Conservation (phyloP, 148 eudicot species). For the Selenicereus undatus region DNA sequence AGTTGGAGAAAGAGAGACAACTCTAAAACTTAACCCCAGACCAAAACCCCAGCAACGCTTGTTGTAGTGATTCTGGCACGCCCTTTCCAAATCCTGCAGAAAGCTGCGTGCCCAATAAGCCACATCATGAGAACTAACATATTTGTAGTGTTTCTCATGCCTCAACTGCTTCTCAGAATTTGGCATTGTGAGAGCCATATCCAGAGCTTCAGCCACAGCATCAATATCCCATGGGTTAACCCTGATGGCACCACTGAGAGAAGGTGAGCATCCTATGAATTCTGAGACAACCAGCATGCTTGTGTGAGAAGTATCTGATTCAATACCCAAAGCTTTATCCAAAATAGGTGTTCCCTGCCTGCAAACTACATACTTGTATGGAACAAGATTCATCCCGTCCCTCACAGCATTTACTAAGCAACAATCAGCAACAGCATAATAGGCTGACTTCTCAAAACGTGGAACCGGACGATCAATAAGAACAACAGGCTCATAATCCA, state of each 20-base stretch:
- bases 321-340: conserved; percentile 40
- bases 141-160: conserved; percentile 78
- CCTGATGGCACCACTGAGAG: conserved; percentile 74
- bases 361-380: conserved; percentile 69
- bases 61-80: conserved; percentile 71
- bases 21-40: conserved; percentile 78
- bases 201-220: conserved; percentile 61
- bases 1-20: conserved; percentile 78
- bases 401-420: conserved; percentile 71
- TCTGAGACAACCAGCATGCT: conserved; percentile 75
- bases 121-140: conserved; percentile 86
- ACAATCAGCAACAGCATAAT: conserved; percentile 69
- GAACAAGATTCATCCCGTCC: conserved; percentile 71
- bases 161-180: conserved; percentile 54
- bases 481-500: conserved; percentile 51
- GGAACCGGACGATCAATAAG: conserved; percentile 64
- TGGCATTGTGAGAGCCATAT: conserved; percentile 53
- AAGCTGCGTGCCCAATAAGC: conserved; percentile 90
- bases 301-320: conserved; percentile 41
- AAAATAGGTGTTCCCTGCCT: conserved; percentile 49
- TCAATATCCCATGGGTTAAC: conserved; percentile 85
- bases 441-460: conserved; percentile 68
- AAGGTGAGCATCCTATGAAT: conserved; percentile 72
- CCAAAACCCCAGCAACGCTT: conserved; percentile 93
- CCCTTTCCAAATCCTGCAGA: conserved; percentile 76